A percentile compares a stretch with the other conserved stretches of the same genome.
Evolutionary conservation across 2,329 filamentous ascomycete species (phyloP).

Genomic region (Dactylellina parvicollis): DNA sequence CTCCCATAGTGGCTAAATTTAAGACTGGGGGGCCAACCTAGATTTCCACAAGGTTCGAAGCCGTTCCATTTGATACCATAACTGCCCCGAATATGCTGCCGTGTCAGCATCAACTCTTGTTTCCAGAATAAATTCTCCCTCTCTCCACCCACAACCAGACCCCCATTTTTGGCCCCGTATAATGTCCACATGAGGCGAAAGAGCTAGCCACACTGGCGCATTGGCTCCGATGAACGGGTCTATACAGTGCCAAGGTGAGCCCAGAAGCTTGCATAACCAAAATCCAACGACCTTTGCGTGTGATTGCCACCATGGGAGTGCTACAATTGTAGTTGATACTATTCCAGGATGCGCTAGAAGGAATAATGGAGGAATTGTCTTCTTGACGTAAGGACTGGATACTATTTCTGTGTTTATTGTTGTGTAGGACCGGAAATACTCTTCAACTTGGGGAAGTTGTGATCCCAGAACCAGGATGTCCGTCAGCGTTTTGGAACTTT

Average conservation of each 20-base stretch:
- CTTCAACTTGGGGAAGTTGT: constrained; percentile 71
- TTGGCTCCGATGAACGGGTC: constrained; percentile 79
- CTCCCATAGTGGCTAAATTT: neutral
- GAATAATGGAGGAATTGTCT: constrained; percentile 71
- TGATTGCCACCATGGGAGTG: constrained; percentile 75
- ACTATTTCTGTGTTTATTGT: constrained; percentile 60
- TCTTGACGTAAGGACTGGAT: constrained; percentile 66
- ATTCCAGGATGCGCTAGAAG: constrained; percentile 80
- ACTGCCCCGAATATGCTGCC: constrained; percentile 70
- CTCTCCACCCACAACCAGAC: constrained; percentile 71
- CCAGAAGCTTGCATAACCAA: constrained; percentile 77
- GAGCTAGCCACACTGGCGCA: constrained; percentile 79
- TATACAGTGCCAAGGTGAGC: constrained; percentile 87
- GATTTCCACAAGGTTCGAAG: constrained; percentile 74
- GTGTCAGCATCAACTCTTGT: constrained; percentile 82
- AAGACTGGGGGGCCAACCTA: constrained; percentile 59
- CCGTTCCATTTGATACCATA: constrained; percentile 77
- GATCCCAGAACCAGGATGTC: constrained; percentile 82
- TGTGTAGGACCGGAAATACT: constrained; percentile 60
- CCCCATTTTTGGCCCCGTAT: constrained; percentile 77
- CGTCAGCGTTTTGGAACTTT: constrained; percentile 85
- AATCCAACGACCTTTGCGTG: constrained; percentile 75
- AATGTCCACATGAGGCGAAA: constrained; percentile 72
- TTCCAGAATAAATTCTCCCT: constrained; percentile 72
- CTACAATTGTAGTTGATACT: constrained; percentile 81